A percentile compares a stretch with the other conserved stretches of the same genome.
phyloP scores from a whole-genome alignment of 495 filamentous ascomycete species.

The Parachaetomium inaequale region DNA sequence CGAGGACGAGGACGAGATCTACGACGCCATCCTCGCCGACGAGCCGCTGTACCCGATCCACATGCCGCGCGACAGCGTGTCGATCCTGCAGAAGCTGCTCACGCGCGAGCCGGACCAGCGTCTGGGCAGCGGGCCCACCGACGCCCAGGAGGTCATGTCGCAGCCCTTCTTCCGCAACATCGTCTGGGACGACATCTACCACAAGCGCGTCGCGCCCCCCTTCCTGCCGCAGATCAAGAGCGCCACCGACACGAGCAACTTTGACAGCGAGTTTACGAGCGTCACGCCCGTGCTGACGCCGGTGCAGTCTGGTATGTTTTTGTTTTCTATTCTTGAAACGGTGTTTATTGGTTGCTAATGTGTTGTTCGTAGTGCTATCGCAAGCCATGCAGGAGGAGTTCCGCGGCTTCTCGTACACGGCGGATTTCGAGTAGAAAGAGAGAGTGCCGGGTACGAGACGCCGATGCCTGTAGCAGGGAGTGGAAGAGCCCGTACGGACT shows the following conservation, averaged over 20 bases:
- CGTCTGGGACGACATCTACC: conserved; percentile 97
- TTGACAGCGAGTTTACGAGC: conserved; percentile 97
- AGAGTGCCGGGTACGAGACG: neutral
- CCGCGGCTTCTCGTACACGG: conserved; percentile 91
- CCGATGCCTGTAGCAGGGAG: neutral
- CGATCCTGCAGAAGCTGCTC: conserved; percentile 94
- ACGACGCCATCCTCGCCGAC: conserved; percentile 97
- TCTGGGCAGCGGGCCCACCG: conserved; percentile 89
- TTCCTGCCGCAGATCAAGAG: conserved; percentile 86
- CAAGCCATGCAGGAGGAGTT: conserved; percentile 99
- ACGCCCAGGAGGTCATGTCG: conserved; percentile 98
- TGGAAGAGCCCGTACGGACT: neutral
- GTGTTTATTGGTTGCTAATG: conserved; percentile 1
- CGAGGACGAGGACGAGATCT: conserved; percentile 99
- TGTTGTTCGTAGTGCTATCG: conserved; percentile 66
- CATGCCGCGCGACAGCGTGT: conserved; percentile 97
- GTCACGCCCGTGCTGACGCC: conserved; percentile 96
- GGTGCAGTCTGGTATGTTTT: conserved; percentile 84
- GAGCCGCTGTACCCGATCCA: conserved; percentile 98
- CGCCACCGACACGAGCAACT: conserved; percentile 97
- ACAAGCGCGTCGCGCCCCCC: conserved; percentile 85
- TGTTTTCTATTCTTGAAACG: neutral
- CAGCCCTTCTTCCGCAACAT: conserved; percentile 97
- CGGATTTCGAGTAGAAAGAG: conserved; percentile 45
- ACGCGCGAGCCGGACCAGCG: conserved; percentile 91